Percentiles rank a stretch among this genome's conserved stretches.
Evolutionary conservation across 1,284 basidiomycete species (phyloP).

Genomic region (Moesziomyces sp.): DNA sequence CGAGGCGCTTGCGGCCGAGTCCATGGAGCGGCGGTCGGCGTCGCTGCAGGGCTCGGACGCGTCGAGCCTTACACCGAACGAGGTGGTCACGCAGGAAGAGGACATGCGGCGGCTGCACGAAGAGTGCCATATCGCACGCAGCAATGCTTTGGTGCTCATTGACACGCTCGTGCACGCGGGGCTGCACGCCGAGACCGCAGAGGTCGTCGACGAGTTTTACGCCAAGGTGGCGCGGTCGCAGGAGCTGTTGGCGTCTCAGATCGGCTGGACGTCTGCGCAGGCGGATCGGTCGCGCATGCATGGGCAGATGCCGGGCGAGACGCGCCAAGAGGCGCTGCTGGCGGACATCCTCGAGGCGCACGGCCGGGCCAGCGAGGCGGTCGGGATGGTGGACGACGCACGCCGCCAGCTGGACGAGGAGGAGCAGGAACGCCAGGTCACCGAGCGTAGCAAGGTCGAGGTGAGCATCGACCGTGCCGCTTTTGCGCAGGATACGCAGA

Average conservation of each 20-base stretch:
- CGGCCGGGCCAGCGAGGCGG: slow-evolving; percentile 36
- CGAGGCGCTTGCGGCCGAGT: slow-evolving; percentile 25
- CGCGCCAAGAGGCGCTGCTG: slow-evolving; percentile 45
- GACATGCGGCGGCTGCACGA: slow-evolving; percentile 55
- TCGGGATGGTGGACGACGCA: slow-evolving; percentile 42
- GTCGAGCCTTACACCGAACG: background rate
- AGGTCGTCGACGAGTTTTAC: slow-evolving; percentile 45
- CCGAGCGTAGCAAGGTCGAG: slow-evolving; percentile 50
- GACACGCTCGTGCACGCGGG: slow-evolving; percentile 47
- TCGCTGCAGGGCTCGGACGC: slow-evolving; percentile 4
- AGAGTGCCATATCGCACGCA: slow-evolving; percentile 53
- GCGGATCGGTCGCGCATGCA: slow-evolving; percentile 29
- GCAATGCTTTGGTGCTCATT: slow-evolving; percentile 45
- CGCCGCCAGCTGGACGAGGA: slow-evolving; percentile 35
- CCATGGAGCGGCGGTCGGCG: slow-evolving; percentile 13
- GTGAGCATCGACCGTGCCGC: slow-evolving; percentile 46
- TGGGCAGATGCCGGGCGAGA: slow-evolving; percentile 11
- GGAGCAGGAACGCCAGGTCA: slow-evolving; percentile 46
- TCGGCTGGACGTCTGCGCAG: slow-evolving; percentile 55
- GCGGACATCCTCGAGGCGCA: slow-evolving; percentile 56
- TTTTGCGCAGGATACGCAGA: slow-evolving; percentile 30
- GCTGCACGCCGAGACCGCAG: slow-evolving; percentile 15
- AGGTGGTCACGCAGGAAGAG: slow-evolving; percentile 28
- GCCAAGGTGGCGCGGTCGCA: slow-evolving; percentile 38
- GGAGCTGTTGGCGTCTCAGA: slow-evolving; percentile 49